Percentiles rank a stretch among this genome's conserved stretches.
Conservation (phyloP, 768 basidiomycete genomes). For the Mycena epipterygia region DNA sequence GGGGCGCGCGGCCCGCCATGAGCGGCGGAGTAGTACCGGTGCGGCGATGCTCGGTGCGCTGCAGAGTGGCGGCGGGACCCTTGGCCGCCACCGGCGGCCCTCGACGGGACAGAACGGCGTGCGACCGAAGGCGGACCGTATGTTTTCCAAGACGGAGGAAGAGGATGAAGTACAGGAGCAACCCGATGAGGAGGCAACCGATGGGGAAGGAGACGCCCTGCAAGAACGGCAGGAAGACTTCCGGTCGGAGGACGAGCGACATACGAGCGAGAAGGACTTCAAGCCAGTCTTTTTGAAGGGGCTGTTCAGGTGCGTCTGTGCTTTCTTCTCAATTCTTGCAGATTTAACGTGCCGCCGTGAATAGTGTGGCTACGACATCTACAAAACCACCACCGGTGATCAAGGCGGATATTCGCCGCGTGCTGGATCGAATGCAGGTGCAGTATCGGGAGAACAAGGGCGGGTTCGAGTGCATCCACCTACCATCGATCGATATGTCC, state of each 20-base stretch:
- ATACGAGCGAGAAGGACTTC: slow-evolving; percentile 76
- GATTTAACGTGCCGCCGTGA: slow-evolving; percentile 7
- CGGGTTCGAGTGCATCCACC: slow-evolving; percentile 96
- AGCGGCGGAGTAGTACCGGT: slow-evolving; percentile 83
- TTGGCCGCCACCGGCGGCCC: slow-evolving; percentile 78
- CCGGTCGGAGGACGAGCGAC: slow-evolving; percentile 64
- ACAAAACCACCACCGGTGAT: slow-evolving; percentile 87
- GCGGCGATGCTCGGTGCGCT: slow-evolving; percentile 60
- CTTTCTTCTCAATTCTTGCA: not conserved
- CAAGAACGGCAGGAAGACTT: slow-evolving; percentile 57
- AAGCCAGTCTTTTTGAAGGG: slow-evolving; percentile 98
- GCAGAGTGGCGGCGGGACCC: slow-evolving; percentile 66
- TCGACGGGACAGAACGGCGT: slow-evolving; percentile 72
- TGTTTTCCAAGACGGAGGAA: slow-evolving; percentile 67
- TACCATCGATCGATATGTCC: slow-evolving; percentile 92
- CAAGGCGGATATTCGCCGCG: slow-evolving; percentile 86
- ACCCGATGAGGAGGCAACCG: slow-evolving; percentile 51
- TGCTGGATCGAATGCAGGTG: slow-evolving; percentile 95
- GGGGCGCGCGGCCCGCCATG: slow-evolving; percentile 73
- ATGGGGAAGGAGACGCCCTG: slow-evolving; percentile 53
- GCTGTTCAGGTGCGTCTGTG: slow-evolving; percentile 82
- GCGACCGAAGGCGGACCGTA: slow-evolving; percentile 56
- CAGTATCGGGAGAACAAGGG: slow-evolving; percentile 91
- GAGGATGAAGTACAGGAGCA: slow-evolving; percentile 49
- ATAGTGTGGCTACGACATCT: slow-evolving; percentile 91